Evolutionary conservation across 139 green algal genomes (phyloP).

Genomic region (Tetradesmus obliquus): DNA sequence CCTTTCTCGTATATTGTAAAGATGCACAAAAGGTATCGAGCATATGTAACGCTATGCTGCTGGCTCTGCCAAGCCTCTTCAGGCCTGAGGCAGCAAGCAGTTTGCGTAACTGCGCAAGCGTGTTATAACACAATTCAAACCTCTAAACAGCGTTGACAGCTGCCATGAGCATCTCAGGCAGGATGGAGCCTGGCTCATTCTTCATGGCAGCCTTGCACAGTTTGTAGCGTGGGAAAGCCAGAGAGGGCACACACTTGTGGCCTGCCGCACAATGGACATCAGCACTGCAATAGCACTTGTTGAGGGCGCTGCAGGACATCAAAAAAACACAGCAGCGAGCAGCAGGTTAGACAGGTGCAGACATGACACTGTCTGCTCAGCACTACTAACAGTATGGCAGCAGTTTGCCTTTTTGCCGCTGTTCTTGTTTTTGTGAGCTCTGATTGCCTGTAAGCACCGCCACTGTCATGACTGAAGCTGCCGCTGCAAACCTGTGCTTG

Average conservation of each 20-base stretch:
- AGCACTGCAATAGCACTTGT: constrained; percentile 21
- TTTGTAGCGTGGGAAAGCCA: constrained; percentile 3
- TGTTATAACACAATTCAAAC: not conserved
- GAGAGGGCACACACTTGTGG: not conserved
- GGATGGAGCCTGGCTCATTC: not conserved
- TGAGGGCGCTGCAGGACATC: not conserved
- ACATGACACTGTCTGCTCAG: not conserved
- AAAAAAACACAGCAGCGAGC: not conserved
- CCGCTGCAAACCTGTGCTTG: not conserved
- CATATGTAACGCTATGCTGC: too few species aligned
- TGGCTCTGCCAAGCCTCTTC: too few species aligned
- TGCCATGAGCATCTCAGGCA: not conserved
- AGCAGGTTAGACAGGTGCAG: not conserved
- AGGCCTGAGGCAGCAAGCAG: too few species aligned
- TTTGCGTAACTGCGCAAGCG: too few species aligned
- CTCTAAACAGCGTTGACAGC: not conserved
- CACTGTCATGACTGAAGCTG: not conserved
- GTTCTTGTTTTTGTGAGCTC: not conserved
- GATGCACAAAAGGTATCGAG: too few species aligned
- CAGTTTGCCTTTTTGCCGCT: not conserved
- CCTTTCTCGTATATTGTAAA: too few species aligned
- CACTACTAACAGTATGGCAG: not conserved
- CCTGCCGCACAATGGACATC: constrained; percentile 2
- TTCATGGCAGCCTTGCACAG: constrained; percentile 9
- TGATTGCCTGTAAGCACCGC: not conserved